Conservation (phyloP, 2,329 filamentous ascomycete genomes). For the Raffaelea ambrosiae region DNA sequence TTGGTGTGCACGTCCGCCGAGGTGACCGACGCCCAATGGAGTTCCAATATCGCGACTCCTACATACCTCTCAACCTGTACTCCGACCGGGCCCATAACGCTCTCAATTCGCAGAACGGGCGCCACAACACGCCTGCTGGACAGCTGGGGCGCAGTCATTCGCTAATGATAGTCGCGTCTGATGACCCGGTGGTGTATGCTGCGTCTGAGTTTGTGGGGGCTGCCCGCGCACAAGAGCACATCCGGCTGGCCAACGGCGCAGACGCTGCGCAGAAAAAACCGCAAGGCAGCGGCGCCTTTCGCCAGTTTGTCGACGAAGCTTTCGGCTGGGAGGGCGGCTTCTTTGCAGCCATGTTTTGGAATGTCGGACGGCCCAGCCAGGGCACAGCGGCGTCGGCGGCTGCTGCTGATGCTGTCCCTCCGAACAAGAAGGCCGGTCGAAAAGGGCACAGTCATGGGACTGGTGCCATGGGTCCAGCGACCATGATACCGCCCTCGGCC, state of each 20-base stretch:
- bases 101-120: slow-evolving; percentile 34
- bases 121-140: slow-evolving; percentile 18
- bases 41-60: slow-evolving; percentile 67
- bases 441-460: not conserved
- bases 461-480: not conserved
- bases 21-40: slow-evolving; percentile 73
- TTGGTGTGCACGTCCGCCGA: slow-evolving; percentile 72
- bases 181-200: slow-evolving; percentile 69
- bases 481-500: slow-evolving; percentile 24
- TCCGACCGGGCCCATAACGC: slow-evolving; percentile 48
- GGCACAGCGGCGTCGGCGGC: slow-evolving; percentile 26
- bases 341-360: slow-evolving; percentile 74
- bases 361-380: slow-evolving; percentile 47
- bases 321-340: slow-evolving; percentile 88
- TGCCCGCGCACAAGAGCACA: slow-evolving; percentile 61
- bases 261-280: slow-evolving; percentile 19
- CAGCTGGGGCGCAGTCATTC: slow-evolving; percentile 29
- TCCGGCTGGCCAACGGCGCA: slow-evolving; percentile 55
- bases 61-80: slow-evolving; percentile 67
- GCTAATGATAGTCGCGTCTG: slow-evolving; percentile 62
- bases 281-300: slow-evolving; percentile 34
- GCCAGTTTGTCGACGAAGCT: slow-evolving; percentile 63
- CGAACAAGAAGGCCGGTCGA: not conserved
- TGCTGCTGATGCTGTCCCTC: not conserved
- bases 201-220: slow-evolving; percentile 52